Percentiles rank a stretch among this genome's conserved stretches.
These are phyloP conservation scores for Scheffersomyces parashehatae DNA, from an alignment of 1,139 yeast genomes.

Conservation along the genomic window DNA sequence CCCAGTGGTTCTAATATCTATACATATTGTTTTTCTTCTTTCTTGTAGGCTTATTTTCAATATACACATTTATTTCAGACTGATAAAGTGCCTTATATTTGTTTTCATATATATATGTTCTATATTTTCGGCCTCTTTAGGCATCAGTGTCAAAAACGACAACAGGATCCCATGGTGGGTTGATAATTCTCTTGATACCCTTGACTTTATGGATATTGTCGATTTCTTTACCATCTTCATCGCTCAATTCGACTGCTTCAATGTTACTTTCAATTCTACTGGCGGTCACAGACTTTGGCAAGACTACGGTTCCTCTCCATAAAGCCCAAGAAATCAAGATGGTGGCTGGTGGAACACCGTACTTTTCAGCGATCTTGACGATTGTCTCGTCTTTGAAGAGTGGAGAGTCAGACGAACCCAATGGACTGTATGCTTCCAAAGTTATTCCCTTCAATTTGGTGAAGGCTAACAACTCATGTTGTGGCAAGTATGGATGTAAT, in stretches of 20 bases:
- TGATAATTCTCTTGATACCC: slow-evolving; percentile 16
- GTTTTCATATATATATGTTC: no score
- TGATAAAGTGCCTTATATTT: no score
- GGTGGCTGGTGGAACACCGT: slow-evolving; percentile 15
- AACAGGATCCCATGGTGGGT: slow-evolving; percentile 16
- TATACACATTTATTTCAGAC: no score
- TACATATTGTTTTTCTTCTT: no score
- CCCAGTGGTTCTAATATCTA: no score
- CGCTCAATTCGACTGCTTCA: slow-evolving; percentile 12
- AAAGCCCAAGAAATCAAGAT: slow-evolving; percentile 21
- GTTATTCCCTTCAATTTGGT: slow-evolving; percentile 15
- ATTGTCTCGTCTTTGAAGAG: slow-evolving; percentile 15
- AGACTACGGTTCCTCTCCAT: slow-evolving; percentile 22
- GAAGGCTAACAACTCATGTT: slow-evolving; percentile 15
- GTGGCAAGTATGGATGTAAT: slow-evolving; percentile 24
- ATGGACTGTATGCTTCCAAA: slow-evolving; percentile 24
- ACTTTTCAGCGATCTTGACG: slow-evolving; percentile 14
- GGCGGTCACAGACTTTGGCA: slow-evolving; percentile 21
- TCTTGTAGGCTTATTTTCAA: no score
- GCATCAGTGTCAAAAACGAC: slow-evolving; percentile 11
- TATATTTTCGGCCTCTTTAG: not conserved
- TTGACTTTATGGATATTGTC: slow-evolving; percentile 12
- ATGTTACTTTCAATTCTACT: slow-evolving; percentile 18
- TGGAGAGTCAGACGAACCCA: slow-evolving; percentile 22
- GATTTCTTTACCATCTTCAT: slow-evolving; percentile 16